Evolutionary conservation across 805 yeast genomes (phyloP), one percentile per base, ranked within the genome.

Genomic region (Lachancea dasiensis): DNA sequence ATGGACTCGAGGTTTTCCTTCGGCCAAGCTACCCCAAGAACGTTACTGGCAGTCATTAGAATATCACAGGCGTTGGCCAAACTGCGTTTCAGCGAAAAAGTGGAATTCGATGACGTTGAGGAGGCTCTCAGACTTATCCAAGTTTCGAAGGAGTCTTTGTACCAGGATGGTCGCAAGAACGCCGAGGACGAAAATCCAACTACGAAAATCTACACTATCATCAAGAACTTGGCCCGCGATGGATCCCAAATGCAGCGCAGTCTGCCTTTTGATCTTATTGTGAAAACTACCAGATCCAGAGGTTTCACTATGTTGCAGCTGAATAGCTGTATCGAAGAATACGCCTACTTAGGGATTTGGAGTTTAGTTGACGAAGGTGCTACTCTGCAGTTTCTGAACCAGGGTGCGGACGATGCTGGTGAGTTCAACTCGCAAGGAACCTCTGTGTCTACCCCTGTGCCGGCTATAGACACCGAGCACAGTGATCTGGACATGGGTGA

Each of bases 41-140:
- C 97, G 2, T 70, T 92, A 45, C 70, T 92, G 41, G 97, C 92
- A 50, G 81, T 94, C 34, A 66, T 92, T 49, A 80, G 99, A 66
- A 70, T 92, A 72, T 75, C 98, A 1, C 97, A 90, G 65, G 98
- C 97, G 1, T 70, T 85, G 46, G 97, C 98, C 0, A 74, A 96
- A 52, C 70, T 92, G 41, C 73, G 97, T 55, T 86, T 92, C 58
- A 79, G 80, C 41, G 71, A 81, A 45, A 64, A 56, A 14, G 97
- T 92, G 6, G 70, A 68, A 22, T 64, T 70, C 29, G 84, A 76
- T 41, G 97, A 92, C 61, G 96, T 92, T 27, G 97, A 92, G 54
- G 99, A 92, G 65, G 96, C 98, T 0, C 67, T 92, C 53, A 75
- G 98, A 54, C 72, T 92, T 48, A 69, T 81, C 40, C 81, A 81